phyloP scores from a whole-genome alignment of 306 rosid species.

The Vigna unguiculata region DNA sequence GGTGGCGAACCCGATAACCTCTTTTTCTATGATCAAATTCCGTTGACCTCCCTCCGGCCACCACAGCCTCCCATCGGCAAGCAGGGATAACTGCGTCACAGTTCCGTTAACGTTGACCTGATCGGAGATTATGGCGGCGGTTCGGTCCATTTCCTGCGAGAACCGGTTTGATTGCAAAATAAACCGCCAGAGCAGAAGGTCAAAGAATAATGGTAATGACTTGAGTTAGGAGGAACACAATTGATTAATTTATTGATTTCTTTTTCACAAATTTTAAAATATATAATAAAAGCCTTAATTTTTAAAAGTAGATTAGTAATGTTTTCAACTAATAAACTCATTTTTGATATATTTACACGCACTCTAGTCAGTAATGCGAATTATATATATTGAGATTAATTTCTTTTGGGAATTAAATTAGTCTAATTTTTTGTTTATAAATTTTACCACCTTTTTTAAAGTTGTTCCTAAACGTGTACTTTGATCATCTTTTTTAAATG shows the following conservation, averaged over 20 bases:
- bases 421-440: too few relatives aligned
- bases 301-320: background rate
- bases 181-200: background rate
- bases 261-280: background rate
- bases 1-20: constrained; percentile 64
- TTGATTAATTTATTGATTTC: background rate
- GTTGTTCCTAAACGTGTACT: too few relatives aligned
- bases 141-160: constrained; percentile 46
- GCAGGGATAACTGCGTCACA: constrained; percentile 46
- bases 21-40: constrained; percentile 58
- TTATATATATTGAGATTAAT: too few relatives aligned
- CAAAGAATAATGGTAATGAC: constrained; percentile 4
- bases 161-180: background rate
- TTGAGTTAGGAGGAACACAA: background rate
- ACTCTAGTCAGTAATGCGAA: too few relatives aligned
- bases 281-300: background rate
- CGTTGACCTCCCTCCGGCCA: constrained; percentile 59
- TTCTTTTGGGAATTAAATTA: too few relatives aligned
- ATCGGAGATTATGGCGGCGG: constrained; percentile 58
- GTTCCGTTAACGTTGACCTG: constrained; percentile 57
- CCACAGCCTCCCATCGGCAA: constrained; percentile 60
- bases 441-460: too few relatives aligned
- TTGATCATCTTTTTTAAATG: too few relatives aligned
- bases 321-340: background rate
- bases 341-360: background rate